A percentile compares a stretch with the other conserved stretches of the same genome.
These are phyloP conservation scores for Leptodontidium sp. DNA, from an alignment of 2,329 filamentous ascomycete species.

Conservation along the genomic window DNA sequence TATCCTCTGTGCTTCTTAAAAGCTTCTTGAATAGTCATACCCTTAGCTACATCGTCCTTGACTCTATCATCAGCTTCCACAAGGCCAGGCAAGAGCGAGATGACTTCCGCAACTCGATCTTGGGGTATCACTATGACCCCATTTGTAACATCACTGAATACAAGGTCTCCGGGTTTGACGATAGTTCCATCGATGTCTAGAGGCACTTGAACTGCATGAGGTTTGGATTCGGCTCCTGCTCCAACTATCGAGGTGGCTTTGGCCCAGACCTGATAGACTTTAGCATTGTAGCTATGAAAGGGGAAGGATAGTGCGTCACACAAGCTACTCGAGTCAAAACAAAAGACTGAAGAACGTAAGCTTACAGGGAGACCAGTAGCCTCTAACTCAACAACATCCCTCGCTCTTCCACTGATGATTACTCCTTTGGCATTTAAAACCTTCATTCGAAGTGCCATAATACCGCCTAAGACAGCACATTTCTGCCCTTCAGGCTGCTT, in stretches of 20 bases:
- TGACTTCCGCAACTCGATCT: slow-evolving; percentile 64
- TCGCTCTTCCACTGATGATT: slow-evolving; percentile 72
- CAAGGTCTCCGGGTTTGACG: slow-evolving; percentile 66
- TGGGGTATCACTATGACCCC: slow-evolving; percentile 74
- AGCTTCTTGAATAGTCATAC: slow-evolving; percentile 69
- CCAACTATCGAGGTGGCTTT: slow-evolving; percentile 65
- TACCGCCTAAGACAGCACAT: slow-evolving; percentile 79
- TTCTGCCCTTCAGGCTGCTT: slow-evolving; percentile 70
- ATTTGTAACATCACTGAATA: slow-evolving; percentile 74
- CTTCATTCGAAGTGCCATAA: slow-evolving; percentile 77
- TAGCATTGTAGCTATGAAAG: slow-evolving; percentile 10
- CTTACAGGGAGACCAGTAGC: slow-evolving; percentile 64
- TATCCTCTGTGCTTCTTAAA: slow-evolving; percentile 57
- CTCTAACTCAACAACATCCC: slow-evolving; percentile 69
- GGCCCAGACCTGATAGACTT: slow-evolving; percentile 58
- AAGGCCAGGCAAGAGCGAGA: slow-evolving; percentile 57
- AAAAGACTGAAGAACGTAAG: neutral
- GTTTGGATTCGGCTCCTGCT: slow-evolving; percentile 61
- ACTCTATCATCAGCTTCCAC: slow-evolving; percentile 63
- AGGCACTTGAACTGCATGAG: slow-evolving; percentile 60
- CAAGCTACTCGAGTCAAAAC: no score
- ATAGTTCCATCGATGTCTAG: slow-evolving; percentile 54
- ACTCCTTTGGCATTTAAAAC: slow-evolving; percentile 65
- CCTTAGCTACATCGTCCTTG: slow-evolving; percentile 69
- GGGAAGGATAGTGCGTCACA: slow-evolving; percentile 26